Evolutionary conservation across 441 rosid genomes (phyloP), one percentile per base, ranked within the genome.

Genomic region (Pelargonium cotyledonis): DNA sequence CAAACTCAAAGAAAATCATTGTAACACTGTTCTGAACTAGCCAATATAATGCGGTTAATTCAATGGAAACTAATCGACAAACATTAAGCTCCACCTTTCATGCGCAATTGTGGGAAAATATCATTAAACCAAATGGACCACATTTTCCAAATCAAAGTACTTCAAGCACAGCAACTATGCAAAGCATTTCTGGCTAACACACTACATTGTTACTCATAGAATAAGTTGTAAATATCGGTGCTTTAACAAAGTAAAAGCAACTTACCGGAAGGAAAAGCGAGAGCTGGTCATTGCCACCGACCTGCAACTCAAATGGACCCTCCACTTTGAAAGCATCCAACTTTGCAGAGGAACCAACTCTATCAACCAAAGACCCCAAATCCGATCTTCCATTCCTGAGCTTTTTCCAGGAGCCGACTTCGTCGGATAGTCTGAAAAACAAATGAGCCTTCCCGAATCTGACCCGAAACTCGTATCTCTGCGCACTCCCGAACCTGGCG

Each of bases 221-320:
- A 53, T 4, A 53, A 53, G 60, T 18, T 53, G 19, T 53, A n/a
- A 53, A 53, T 6, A 15, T 53, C 9, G 15, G 8, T 8, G 58
- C 26, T 19, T 66, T 11, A 16, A 16, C 18, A 47, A 18, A 29
- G 16, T 66, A 46, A n/a, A 40, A 41, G 14, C 43, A 38, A 21
- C 78, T 29, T 78, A 88, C 95, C 85, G 92, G 89, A 72, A 87
- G 77, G 15, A 69, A 16, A 63, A 90, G 80, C 10, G 88, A 82
- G 73, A 88, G 78, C 10, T 16, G 72, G 63, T 74, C 73, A 75
- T 73, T 73, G 18, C 79, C 81, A 23, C 66, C 73, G 12, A 84
- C 85, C 69, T 77, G 80, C 70, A 90, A 67, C 83, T 85, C 94
- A 68, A 88, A 79, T 21, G 95, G 94, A 66, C 95, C 96, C 35